Evolutionary conservation across 257 asterid species (phyloP).

Genomic region (Fraxinus quadrangulata): DNA sequence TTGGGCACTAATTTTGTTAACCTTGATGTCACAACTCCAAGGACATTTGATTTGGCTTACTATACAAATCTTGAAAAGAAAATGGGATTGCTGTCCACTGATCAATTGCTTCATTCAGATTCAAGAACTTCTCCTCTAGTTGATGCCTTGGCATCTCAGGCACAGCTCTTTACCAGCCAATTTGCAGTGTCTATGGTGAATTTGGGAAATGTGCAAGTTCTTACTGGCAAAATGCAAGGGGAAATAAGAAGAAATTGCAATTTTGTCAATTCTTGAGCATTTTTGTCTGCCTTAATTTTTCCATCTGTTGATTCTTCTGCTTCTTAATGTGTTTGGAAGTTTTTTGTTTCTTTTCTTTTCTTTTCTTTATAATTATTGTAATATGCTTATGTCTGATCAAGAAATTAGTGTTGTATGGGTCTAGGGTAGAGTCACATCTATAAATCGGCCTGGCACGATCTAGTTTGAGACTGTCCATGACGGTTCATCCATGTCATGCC

Average conservation of each 20-base stretch:
- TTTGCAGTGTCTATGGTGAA: slow-evolving; percentile 52
- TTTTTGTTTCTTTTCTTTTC: no score
- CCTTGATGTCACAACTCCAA: slow-evolving; percentile 43
- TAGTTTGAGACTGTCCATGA: no score
- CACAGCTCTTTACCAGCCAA: slow-evolving; percentile 41
- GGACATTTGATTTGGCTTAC: slow-evolving; percentile 41
- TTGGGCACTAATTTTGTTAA: slow-evolving; percentile 22
- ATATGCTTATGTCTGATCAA: not conserved
- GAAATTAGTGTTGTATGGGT: not conserved
- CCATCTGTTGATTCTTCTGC: not conserved
- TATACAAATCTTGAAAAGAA: slow-evolving; percentile 43
- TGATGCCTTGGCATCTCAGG: slow-evolving; percentile 34
- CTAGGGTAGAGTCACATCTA: not conserved
- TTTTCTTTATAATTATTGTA: not conserved
- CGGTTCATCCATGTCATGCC: no score
- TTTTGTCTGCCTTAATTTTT: not conserved
- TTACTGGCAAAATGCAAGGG: slow-evolving; percentile 36
- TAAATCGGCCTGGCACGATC: not conserved
- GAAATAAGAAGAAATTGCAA: slow-evolving; percentile 47
- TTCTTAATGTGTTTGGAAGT: not conserved
- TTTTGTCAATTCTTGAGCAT: slow-evolving; percentile 26
- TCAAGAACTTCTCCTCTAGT: slow-evolving; percentile 39
- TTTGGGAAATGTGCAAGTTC: slow-evolving; percentile 44
- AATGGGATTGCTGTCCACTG: slow-evolving; percentile 42
- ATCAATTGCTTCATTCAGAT: slow-evolving; percentile 47